Percentiles rank a stretch among this genome's conserved stretches.
These are phyloP conservation scores for Aspergillus affinis DNA, from an alignment of 495 filamentous ascomycete genomes.

Conservation along the genomic window DNA sequence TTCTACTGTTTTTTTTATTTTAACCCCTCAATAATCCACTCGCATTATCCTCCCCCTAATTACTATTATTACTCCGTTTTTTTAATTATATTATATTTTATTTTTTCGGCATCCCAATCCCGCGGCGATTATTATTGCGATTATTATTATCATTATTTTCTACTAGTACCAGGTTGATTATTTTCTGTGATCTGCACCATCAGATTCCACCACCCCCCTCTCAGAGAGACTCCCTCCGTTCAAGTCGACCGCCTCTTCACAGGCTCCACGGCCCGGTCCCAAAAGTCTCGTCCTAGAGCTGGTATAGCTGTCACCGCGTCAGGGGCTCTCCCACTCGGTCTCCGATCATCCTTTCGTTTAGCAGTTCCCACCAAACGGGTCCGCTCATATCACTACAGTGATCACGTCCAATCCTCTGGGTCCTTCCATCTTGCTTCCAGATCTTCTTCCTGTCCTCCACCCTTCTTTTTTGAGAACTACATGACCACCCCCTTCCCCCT, in stretches of 20 bases:
- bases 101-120: background rate
- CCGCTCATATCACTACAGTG: constrained; percentile 40
- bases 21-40: constrained; percentile 25
- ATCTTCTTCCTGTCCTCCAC: constrained; percentile 31
- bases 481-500: constrained; percentile 28
- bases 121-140: background rate
- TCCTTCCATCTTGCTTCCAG: constrained; percentile 37
- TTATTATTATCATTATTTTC: constrained; percentile 11
- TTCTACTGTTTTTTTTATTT: constrained; percentile 11
- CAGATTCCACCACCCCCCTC: constrained; percentile 4
- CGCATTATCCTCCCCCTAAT: constrained; percentile 18
- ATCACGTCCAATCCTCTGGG: constrained; percentile 41
- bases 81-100: constrained; percentile 19
- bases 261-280: constrained; percentile 44
- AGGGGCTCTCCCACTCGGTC: constrained; percentile 37
- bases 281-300: constrained; percentile 18
- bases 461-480: constrained; percentile 28
- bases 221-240: constrained; percentile 16
- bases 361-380: constrained; percentile 37
- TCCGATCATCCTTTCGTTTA: constrained; percentile 35
- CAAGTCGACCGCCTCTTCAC: constrained; percentile 28
- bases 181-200: constrained; percentile 23
- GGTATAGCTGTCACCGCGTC: constrained; percentile 44
- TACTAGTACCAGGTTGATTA: constrained; percentile 9
- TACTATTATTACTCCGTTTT: constrained; percentile 12